Evolutionary conservation across 2,329 filamentous ascomycete genomes (phyloP), one percentile per base, ranked within the genome.

Genomic region (Exophiala sideris): DNA sequence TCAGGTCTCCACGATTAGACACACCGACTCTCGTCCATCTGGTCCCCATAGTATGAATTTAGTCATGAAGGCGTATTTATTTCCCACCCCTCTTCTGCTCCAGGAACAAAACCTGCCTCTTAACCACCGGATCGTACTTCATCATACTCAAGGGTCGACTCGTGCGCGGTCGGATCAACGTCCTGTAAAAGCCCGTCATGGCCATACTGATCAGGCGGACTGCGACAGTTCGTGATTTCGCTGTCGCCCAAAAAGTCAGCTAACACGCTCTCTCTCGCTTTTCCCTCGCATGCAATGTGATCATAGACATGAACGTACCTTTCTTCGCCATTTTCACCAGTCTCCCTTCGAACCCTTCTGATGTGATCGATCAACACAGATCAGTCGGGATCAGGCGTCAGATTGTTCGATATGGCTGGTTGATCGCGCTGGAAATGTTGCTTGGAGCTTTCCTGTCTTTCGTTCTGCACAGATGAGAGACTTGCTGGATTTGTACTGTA

Each of bases 161-260:
- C 29, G 83, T 81, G 64, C 94, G 86, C 10, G 91, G 91, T 55
- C 95, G 86, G 64, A 87, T 81, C 73, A 95, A 85, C 50, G 90
- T 95, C 73, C 92, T 91, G 80, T 92, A 99, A 81, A 91, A 99
- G 68, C 94, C 94, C 21, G 94, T 99, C 87, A 96, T 87, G 71
- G 94, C 94, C 94, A 99, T 99, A 61, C 91, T 96, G 71, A 99
- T 79, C 64, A 99, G 87, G 71, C 94, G 91, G 72, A 96, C 92
- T 70, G 89, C 83, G 70, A 99, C 86, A 63, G 92, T 87, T 71
- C 95, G 90, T 69, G 91, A 89, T 80, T 97, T 97, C 58, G 80
- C 90, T 95, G 33, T 29, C 2, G 10, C 1, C 8, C 5, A 10
- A 5, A 21, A 16, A 14, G 16, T 41, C 29, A 41, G 35, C 38